Base-by-base conservation (phyloP, 495 filamentous ascomycete species). In the Podospora fimiseda region DNA sequence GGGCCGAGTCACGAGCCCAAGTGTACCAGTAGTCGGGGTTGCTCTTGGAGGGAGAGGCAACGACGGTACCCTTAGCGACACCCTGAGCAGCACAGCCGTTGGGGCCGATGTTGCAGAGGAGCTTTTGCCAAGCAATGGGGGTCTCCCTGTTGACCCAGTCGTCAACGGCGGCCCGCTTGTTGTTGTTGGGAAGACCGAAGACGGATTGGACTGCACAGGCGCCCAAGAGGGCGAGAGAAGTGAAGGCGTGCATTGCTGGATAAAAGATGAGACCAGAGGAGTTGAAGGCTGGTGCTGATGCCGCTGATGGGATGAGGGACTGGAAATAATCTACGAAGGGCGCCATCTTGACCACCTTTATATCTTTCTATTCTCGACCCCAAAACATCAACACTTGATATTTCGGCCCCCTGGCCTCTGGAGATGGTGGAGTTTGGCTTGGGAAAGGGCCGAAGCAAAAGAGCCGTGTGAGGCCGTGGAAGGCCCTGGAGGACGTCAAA, bases 1-100 rank as follows among this genome's bases (percentile, higher is more conserved):
- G 67, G 8, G 81, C 77, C n/a, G 80, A 75, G 60, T 88, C 86
- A 52, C 86, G 73, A n/a, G 81, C 86, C 85, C 86, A 89, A 9
- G 84, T 84, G 55, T 79, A 88, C 59, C 66, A 80, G 60, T 79
- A 87, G 60, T 85, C 73, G 1, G 84, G 84, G 38, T 71, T 65
- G 6, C 50, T 48, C n/a, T 70, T 81, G 58, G 75, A 80, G 2
- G 84, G 84, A 52, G 75, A 80, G 15, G 84, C 84, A 63, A 88
- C 70, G 14, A 86, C 78, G 15, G 79, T 69, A 13, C 84, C 84
- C 0, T 74, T 24, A 37, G 68, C 63, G 3, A 70, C 81, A 33
- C 72, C 72, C 7, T 52, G 48, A 13, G 73, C 73, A 61, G 72
- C 64, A 11, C 67, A 74, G 18, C 83, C 82, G 50, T 43, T 55